phyloP scores from a whole-genome alignment of 495 filamentous ascomycete genomes.

The Mycothermus thermophilus region DNA sequence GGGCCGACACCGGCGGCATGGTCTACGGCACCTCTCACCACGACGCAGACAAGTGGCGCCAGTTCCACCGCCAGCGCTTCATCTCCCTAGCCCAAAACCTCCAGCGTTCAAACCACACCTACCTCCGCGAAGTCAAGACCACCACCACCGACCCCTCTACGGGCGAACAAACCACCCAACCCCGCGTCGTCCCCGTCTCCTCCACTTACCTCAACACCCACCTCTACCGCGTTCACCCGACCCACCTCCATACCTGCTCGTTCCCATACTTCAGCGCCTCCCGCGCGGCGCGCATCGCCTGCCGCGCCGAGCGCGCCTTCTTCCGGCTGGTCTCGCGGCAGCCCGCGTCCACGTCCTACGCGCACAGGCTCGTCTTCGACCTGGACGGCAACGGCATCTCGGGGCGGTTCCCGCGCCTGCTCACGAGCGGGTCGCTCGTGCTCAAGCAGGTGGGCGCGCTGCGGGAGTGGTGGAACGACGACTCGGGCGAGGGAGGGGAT shows the following conservation, averaged over 20 bases:
- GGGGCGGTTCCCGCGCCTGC: constrained; percentile 36
- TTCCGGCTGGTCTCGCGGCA: constrained; percentile 14
- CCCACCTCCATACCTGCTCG: too few species aligned
- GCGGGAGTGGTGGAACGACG: constrained; percentile 46
- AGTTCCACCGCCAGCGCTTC: constrained; percentile 37
- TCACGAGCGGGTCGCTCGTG: constrained; percentile 26
- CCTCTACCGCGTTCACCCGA: constrained; percentile 3
- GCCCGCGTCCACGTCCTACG: constrained; percentile 10
- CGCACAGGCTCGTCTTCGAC: constrained; percentile 29
- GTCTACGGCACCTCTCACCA: constrained; percentile 12
- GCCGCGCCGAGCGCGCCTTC: constrained; percentile 1
- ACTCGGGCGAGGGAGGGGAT: too few species aligned
- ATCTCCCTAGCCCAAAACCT: constrained; percentile 22
- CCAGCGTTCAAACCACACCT: constrained; percentile 1
- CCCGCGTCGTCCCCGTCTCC: background rate
- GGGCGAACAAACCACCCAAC: too few species aligned
- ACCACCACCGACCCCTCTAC: constrained; percentile 2
- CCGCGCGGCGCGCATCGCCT: background rate
- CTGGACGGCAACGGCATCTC: constrained; percentile 44
- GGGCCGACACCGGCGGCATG: constrained; percentile 35
- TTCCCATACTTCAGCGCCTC: constrained; percentile 5
- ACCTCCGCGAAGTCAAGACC: constrained; percentile 4
- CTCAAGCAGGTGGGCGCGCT: constrained; percentile 39
- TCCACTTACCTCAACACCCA: constrained; percentile 12
- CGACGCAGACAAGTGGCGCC: too few species aligned